Evolutionary conservation across 192 early-diverging fungal genomes (phyloP).

Genomic region (Obelidium mucronatum): DNA sequence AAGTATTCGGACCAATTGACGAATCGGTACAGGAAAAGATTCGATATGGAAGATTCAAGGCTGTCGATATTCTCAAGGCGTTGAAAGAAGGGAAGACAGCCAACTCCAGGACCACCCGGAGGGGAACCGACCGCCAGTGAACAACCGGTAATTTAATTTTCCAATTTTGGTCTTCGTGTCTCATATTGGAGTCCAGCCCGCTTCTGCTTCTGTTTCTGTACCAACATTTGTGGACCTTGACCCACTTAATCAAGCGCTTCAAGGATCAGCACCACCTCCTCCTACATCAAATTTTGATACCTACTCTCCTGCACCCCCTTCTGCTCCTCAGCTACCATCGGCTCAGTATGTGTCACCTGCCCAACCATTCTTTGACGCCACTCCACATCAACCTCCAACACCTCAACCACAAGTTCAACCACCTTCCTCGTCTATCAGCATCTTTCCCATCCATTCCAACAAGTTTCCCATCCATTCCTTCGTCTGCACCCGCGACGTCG

Average conservation of each 20-base stretch:
- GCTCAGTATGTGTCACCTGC: neutral
- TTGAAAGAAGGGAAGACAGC: conserved; percentile 80
- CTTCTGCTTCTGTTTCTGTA: neutral
- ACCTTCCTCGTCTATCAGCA: conserved; percentile 40
- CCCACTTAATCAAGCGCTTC: neutral
- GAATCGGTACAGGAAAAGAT: conserved; percentile 74
- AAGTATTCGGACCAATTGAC: conserved; percentile 78
- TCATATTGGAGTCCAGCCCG: too few species aligned
- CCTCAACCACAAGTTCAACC: conserved; percentile 11
- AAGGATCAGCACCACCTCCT: neutral
- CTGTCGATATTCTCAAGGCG: conserved; percentile 92
- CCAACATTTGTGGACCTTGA: neutral
- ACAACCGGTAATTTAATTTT: too few species aligned
- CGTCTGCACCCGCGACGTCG: conserved; percentile 30
- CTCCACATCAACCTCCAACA: too few species aligned
- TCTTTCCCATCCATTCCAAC: conserved; percentile 28
- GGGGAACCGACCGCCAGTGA: conserved; percentile 34
- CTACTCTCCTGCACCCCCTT: too few species aligned
- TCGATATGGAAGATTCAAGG: conserved; percentile 96
- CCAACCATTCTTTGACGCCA: conserved; percentile 38
- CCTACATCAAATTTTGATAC: neutral
- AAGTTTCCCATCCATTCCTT: conserved; percentile 4
- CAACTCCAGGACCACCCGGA: conserved; percentile 54
- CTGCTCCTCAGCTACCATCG: neutral
- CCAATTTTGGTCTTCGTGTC: too few species aligned